phyloP scores from a whole-genome alignment of 768 basidiomycete genomes.

The Punctularia strigosozonata region DNA sequence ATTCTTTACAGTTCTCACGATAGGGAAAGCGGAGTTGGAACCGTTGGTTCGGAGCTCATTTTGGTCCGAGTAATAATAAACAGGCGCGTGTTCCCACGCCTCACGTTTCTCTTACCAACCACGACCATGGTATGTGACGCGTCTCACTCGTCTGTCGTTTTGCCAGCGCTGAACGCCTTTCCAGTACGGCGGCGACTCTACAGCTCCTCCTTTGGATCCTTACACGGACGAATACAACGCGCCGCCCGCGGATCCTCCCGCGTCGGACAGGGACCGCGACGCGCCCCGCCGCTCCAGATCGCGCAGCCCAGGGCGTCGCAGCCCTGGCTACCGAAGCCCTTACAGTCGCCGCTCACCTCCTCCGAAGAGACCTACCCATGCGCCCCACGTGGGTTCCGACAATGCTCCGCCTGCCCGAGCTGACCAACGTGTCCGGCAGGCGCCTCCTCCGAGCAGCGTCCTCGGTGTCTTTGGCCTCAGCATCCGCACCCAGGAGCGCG shows the following conservation, averaged over 20 bases:
- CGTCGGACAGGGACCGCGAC: slow-evolving; percentile 41
- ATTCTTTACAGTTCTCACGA: too few relatives aligned
- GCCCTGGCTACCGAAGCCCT: slow-evolving; percentile 42
- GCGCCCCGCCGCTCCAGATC: slow-evolving; percentile 57
- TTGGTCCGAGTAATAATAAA: too few relatives aligned
- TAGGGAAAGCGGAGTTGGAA: slow-evolving; percentile 18
- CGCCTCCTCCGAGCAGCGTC: slow-evolving; percentile 78
- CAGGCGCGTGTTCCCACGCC: too few relatives aligned
- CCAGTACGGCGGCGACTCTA: slow-evolving; percentile 53
- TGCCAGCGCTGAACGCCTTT: slow-evolving; percentile 3
- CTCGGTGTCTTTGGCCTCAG: slow-evolving; percentile 98
- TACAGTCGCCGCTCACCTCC: slow-evolving; percentile 36
- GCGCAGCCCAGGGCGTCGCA: slow-evolving; percentile 55
- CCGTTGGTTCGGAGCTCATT: too few relatives aligned
- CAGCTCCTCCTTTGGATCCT: slow-evolving; percentile 54
- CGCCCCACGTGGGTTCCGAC: slow-evolving; percentile 56
- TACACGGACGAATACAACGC: slow-evolving; percentile 77
- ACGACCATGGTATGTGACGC: slow-evolving; percentile 55
- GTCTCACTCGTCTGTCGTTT: slow-evolving; percentile 7
- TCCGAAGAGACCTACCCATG: slow-evolving; percentile 55
- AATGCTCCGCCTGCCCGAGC: too few relatives aligned
- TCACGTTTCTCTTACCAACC: too few relatives aligned
- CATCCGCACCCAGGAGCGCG: slow-evolving; percentile 87
- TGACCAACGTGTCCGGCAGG: too few relatives aligned
- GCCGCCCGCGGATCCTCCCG: slow-evolving; percentile 34